Evolutionary conservation across 2,329 filamentous ascomycete species (phyloP).

Genomic region (Mariannaea elegans): DNA sequence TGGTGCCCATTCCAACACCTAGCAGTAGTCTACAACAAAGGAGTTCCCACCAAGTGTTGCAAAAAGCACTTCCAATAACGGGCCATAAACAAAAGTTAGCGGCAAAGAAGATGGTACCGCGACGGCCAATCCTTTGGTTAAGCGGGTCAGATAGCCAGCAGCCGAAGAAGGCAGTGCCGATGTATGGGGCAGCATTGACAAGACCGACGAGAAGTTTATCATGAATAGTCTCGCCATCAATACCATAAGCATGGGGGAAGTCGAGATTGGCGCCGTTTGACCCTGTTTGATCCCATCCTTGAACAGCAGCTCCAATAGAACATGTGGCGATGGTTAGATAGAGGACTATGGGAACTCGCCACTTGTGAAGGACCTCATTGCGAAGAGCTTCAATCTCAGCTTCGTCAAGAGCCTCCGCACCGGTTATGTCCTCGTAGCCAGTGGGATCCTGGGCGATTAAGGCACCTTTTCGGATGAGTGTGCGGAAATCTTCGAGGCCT

Average conservation of each 20-base stretch:
- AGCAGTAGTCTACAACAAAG: conserved; percentile 76
- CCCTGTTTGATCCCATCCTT: conserved; percentile 75
- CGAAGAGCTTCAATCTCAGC: conserved; percentile 67
- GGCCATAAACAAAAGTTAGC: conserved; percentile 77
- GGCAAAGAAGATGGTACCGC: conserved; percentile 73
- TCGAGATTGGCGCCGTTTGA: conserved; percentile 70
- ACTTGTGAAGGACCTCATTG: conserved; percentile 73
- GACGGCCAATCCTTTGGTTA: conserved; percentile 54
- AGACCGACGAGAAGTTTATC: conserved; percentile 68
- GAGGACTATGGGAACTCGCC: conserved; percentile 69
- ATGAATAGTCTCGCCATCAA: conserved; percentile 44
- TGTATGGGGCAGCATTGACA: conserved; percentile 67
- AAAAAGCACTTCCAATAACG: conserved; percentile 76
- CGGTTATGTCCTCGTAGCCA: conserved; percentile 66
- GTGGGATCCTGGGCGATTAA: conserved; percentile 76
- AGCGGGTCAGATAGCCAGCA: conserved; percentile 76
- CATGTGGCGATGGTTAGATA: conserved; percentile 74
- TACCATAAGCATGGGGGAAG: conserved; percentile 63
- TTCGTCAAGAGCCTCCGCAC: conserved; percentile 65
- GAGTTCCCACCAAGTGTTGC: conserved; percentile 76
- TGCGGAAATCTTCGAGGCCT: conserved; percentile 65
- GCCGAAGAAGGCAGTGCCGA: conserved; percentile 59
- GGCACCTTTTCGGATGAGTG: conserved; percentile 72
- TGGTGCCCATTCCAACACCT: conserved; percentile 81
- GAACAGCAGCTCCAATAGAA: conserved; percentile 75